Evolutionary conservation across 2,329 filamentous ascomycete species (phyloP).

Genomic region (Diaporthe longicolla): DNA sequence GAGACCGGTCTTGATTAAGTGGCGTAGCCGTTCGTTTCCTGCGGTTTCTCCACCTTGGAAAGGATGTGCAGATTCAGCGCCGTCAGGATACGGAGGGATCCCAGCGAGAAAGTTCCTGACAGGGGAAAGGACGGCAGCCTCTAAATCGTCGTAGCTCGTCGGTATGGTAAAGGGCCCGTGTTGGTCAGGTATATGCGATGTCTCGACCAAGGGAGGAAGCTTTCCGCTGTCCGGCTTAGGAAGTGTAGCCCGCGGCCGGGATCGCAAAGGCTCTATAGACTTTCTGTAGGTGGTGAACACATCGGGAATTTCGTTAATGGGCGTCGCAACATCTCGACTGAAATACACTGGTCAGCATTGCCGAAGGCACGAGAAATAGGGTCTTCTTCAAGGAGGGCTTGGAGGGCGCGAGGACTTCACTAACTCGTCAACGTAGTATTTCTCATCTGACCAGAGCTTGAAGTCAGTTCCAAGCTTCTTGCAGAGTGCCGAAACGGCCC

Average conservation of each 20-base stretch:
- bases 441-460: slow-evolving; percentile 79
- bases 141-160: slow-evolving; percentile 64
- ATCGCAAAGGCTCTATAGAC: slow-evolving; percentile 77
- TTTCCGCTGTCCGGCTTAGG: slow-evolving; percentile 63
- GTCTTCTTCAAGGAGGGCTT: background rate
- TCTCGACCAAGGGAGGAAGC: slow-evolving; percentile 71
- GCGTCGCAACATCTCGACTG: slow-evolving; percentile 73
- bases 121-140: slow-evolving; percentile 70
- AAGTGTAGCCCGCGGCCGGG: slow-evolving; percentile 71
- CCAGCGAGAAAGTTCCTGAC: slow-evolving; percentile 65
- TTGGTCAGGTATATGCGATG: slow-evolving; percentile 68
- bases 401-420: slow-evolving; percentile 51
- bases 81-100: slow-evolving; percentile 67
- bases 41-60: slow-evolving; percentile 77
- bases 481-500: slow-evolving; percentile 66
- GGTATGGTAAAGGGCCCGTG: slow-evolving; percentile 75
- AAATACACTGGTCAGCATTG: slow-evolving; percentile 30
- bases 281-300: slow-evolving; percentile 84
- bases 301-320: slow-evolving; percentile 76
- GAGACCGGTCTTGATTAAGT: slow-evolving; percentile 72
- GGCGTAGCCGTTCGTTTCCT: slow-evolving; percentile 70
- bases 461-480: slow-evolving; percentile 69
- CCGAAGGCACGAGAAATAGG: too few relatives aligned
- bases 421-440: slow-evolving; percentile 85
- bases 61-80: slow-evolving; percentile 72